Evolutionary conservation across 768 basidiomycete genomes (phyloP).

Genomic region (Chalciporus sphaerocephalus): DNA sequence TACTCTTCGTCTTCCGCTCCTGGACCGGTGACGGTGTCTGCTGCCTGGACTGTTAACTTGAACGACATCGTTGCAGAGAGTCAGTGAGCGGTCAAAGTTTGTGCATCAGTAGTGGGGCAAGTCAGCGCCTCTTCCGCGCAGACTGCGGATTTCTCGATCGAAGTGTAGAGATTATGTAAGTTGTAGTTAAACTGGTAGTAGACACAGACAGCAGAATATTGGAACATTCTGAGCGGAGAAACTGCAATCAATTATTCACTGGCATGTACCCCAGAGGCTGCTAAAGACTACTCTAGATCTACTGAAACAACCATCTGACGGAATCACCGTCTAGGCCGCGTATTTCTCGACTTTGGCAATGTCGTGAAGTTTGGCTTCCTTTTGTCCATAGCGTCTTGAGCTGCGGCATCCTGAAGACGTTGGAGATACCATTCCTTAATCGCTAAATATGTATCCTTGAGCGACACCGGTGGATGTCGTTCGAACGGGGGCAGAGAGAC

Average conservation of each 20-base stretch:
- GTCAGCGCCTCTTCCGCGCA: background rate
- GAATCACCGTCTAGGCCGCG: background rate
- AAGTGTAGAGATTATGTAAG: background rate
- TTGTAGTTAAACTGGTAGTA: background rate
- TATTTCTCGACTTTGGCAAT: slow-evolving; percentile 16
- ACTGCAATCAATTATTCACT: background rate
- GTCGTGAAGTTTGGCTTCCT: slow-evolving; percentile 24
- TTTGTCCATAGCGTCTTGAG: slow-evolving; percentile 2
- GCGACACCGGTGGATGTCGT: slow-evolving; percentile 21
- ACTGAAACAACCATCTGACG: background rate
- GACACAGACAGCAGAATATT: too few species aligned
- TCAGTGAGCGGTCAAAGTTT: background rate
- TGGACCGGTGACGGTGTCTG: slow-evolving; percentile 30
- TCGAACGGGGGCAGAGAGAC: slow-evolving; percentile 32
- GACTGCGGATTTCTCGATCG: too few species aligned
- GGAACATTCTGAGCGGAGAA: background rate
- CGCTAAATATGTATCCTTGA: slow-evolving; percentile 23
- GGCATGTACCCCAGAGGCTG: background rate
- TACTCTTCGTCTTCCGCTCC: slow-evolving; percentile 77
- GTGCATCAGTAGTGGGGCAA: slow-evolving; percentile 8
- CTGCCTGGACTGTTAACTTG: slow-evolving; percentile 30
- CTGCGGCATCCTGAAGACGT: background rate
- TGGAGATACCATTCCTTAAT: slow-evolving; percentile 20
- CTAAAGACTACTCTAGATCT: slow-evolving; percentile 3
- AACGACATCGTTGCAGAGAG: slow-evolving; percentile 35